phyloP scores from a whole-genome alignment of 345 rosid genomes.

The Murraya koenigii region DNA sequence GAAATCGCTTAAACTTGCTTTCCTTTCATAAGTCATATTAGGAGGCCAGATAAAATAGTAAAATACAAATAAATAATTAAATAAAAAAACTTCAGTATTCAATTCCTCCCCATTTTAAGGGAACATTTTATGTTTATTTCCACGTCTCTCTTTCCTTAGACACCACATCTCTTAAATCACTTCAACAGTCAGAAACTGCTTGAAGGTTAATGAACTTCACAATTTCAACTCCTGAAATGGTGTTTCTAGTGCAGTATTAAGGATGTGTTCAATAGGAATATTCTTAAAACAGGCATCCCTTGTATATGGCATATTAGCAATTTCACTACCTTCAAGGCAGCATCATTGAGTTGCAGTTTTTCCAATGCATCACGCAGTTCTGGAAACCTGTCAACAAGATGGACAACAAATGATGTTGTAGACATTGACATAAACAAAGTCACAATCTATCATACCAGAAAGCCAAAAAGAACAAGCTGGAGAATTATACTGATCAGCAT shows the following conservation, averaged over 20 bases:
- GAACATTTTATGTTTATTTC: background rate
- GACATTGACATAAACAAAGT: slow-evolving; percentile 9
- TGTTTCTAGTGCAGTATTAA: background rate
- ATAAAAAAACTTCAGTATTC: background rate
- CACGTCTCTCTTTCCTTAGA: background rate
- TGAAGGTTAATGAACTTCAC: background rate
- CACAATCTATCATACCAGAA: background rate
- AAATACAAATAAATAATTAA: background rate
- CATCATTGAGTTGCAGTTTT: slow-evolving; percentile 95
- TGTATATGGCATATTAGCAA: background rate
- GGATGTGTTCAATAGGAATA: background rate
- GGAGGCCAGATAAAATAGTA: background rate
- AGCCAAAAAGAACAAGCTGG: slow-evolving; percentile 18
- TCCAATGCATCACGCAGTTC: slow-evolving; percentile 98
- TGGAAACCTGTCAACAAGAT: slow-evolving; percentile 56
- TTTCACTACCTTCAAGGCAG: slow-evolving; percentile 77
- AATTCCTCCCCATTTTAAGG: background rate
- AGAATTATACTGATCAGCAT: slow-evolving; percentile 87
- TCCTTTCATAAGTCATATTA: background rate
- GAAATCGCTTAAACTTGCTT: background rate
- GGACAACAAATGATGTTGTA: slow-evolving; percentile 16
- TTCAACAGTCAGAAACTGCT: background rate
- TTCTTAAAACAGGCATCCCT: background rate
- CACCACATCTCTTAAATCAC: background rate
- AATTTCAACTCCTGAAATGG: background rate